phyloP scores from a whole-genome alignment of 768 basidiomycete species.

The Cystobasidium tubakii region DNA sequence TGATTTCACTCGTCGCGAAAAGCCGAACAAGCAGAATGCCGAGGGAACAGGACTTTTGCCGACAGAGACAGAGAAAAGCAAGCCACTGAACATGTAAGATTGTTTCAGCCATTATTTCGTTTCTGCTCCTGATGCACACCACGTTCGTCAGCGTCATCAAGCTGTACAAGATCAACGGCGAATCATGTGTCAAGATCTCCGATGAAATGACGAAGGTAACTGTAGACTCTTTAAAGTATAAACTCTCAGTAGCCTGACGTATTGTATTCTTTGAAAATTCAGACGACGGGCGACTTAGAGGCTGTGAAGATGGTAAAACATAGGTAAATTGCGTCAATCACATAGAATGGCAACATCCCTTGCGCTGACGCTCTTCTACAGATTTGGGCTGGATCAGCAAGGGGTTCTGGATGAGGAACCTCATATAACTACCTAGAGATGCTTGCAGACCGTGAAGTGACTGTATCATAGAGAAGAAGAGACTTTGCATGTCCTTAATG shows the following conservation, averaged over 20 bases:
- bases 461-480: not conserved
- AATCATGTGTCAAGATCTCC: slow-evolving; percentile 83
- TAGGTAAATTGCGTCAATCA: slow-evolving; percentile 2
- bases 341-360: no score
- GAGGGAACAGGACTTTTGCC: slow-evolving; percentile 49
- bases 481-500: no score
- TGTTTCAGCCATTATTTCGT: no score
- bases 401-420: slow-evolving; percentile 12
- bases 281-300: slow-evolving; percentile 66
- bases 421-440: slow-evolving; percentile 2
- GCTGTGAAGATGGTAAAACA: slow-evolving; percentile 60
- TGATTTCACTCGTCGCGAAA: slow-evolving; percentile 58
- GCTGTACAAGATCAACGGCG: slow-evolving; percentile 64
- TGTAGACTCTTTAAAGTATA: no score
- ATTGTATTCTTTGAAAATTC: not conserved
- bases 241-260: not conserved
- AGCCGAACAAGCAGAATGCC: slow-evolving; percentile 49
- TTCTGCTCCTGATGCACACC: slow-evolving; percentile 50
- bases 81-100: slow-evolving; percentile 52
- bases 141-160: slow-evolving; percentile 83
- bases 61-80: slow-evolving; percentile 57
- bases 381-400: slow-evolving; percentile 35
- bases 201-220: slow-evolving; percentile 83
- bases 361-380: slow-evolving; percentile 2
- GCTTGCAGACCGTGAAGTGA: not conserved